These are phyloP conservation scores for Fusarium musae DNA, from an alignment of 2,329 filamentous ascomycete genomes.

Conservation along the genomic window DNA sequence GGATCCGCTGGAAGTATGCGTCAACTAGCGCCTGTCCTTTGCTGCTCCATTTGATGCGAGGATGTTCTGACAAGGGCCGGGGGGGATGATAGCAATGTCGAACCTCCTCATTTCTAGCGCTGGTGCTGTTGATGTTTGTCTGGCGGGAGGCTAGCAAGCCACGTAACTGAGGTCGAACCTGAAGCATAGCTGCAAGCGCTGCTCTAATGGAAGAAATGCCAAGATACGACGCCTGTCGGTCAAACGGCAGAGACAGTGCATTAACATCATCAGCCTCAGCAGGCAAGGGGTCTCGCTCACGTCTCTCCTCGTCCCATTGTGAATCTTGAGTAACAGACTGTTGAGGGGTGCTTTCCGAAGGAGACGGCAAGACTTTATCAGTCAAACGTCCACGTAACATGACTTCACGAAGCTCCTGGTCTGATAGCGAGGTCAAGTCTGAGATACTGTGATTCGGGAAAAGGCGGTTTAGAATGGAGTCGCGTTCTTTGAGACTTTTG, in stretches of 20 bases:
- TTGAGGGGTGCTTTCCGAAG: neutral
- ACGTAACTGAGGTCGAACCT: constrained; percentile 1
- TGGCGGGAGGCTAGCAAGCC: constrained; percentile 1
- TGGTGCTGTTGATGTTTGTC: neutral
- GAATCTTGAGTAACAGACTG: neutral
- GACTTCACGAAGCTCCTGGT: neutral
- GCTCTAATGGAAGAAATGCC: constrained; percentile 8
- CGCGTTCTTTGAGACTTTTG: constrained; percentile 2
- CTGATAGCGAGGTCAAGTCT: neutral
- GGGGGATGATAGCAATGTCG: neutral
- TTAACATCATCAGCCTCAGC: constrained; percentile 13
- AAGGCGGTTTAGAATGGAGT: neutral
- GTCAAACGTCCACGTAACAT: neutral
- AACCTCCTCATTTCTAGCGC: neutral
- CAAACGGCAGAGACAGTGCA: constrained; percentile 3
- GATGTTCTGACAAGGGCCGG: neutral
- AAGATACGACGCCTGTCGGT: constrained; percentile 6
- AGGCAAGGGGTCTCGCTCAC: neutral
- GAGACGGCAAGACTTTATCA: neutral
- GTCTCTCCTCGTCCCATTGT: constrained; percentile 3
- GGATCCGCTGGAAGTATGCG: constrained; percentile 4
- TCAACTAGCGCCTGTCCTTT: constrained; percentile 3
- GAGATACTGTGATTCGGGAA: neutral
- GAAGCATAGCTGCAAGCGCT: constrained; percentile 9
- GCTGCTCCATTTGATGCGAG: neutral